phyloP scores from a whole-genome alignment of 2,329 filamentous ascomycete species.

The Juglanconis sp. region DNA sequence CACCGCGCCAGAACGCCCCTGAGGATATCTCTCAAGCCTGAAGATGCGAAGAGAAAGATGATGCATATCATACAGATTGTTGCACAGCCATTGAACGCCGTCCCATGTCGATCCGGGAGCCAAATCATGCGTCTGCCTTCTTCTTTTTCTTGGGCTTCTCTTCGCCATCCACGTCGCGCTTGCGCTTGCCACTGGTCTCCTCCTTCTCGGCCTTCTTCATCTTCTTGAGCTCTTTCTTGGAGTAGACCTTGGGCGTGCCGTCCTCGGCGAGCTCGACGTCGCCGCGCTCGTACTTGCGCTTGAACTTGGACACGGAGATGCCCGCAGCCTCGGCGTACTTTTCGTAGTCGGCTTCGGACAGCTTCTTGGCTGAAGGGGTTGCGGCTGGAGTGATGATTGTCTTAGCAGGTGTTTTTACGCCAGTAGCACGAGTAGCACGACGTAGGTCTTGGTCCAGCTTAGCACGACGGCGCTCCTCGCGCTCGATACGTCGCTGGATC shows the following conservation, averaged over 20 bases:
- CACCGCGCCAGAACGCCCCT: slow-evolving; percentile 18
- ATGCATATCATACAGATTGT: slow-evolving; percentile 18
- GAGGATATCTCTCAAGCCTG: slow-evolving; percentile 20
- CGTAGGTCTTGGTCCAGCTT: too few species aligned
- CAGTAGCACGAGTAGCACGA: slow-evolving; percentile 33
- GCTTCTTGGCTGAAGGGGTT: slow-evolving; percentile 34
- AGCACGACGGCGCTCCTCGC: slow-evolving; percentile 30
- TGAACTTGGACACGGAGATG: slow-evolving; percentile 72
- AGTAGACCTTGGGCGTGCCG: slow-evolving; percentile 63
- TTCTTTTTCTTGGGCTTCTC: slow-evolving; percentile 54
- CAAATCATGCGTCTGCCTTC: slow-evolving; percentile 20
- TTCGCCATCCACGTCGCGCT: slow-evolving; percentile 65
- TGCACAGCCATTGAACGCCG: slow-evolving; percentile 11
- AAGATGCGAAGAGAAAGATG: slow-evolving; percentile 14
- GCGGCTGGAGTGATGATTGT: slow-evolving; percentile 23
- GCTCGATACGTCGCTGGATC: slow-evolving; percentile 28
- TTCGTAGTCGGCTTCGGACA: slow-evolving; percentile 55
- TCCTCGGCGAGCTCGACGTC: slow-evolving; percentile 66
- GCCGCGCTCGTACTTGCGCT: slow-evolving; percentile 73
- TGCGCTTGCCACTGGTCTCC: slow-evolving; percentile 67
- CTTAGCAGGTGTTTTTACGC: background rate
- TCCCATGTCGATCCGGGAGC: background rate
- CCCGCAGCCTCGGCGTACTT: slow-evolving; percentile 63
- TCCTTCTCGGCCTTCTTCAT: slow-evolving; percentile 60
- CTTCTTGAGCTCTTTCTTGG: slow-evolving; percentile 77